phyloP scores from a whole-genome alignment of 495 filamentous ascomycete genomes.

The Pseudoneurospora amorphoporcata region DNA sequence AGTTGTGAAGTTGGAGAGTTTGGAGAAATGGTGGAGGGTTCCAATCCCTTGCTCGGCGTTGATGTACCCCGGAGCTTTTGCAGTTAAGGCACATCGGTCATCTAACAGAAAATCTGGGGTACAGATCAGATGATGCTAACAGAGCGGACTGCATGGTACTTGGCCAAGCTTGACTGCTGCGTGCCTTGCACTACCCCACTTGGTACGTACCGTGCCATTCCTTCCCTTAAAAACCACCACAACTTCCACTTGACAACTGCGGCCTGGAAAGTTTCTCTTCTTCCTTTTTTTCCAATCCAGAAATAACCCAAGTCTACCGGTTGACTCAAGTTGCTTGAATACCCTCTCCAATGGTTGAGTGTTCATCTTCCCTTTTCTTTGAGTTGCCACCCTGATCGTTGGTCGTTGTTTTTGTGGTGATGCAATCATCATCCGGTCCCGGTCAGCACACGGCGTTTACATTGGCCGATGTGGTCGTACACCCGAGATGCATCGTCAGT shows the following conservation, averaged over 20 bases:
- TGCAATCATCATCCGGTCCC: not conserved
- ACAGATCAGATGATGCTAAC: not conserved
- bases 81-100: not conserved
- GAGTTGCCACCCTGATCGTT: not conserved
- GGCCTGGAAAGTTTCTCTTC: not conserved
- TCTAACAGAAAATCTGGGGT: not conserved
- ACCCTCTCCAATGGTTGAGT: not conserved
- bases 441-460: not conserved
- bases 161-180: not conserved
- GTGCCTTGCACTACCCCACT: not conserved
- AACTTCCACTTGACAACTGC: not conserved
- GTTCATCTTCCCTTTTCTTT: not conserved
- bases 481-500: not conserved
- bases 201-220: not conserved
- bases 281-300: not conserved
- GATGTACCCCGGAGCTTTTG: not conserved
- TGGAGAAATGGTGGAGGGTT: not conserved
- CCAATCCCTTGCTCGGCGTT: not conserved
- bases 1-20: not conserved
- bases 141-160: not conserved
- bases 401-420: not conserved
- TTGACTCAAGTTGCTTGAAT: not conserved
- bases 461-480: not conserved
- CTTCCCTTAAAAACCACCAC: no score
- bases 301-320: not conserved